Conservation (phyloP, 805 yeast genomes). For the Pichia pseudocactophila region DNA sequence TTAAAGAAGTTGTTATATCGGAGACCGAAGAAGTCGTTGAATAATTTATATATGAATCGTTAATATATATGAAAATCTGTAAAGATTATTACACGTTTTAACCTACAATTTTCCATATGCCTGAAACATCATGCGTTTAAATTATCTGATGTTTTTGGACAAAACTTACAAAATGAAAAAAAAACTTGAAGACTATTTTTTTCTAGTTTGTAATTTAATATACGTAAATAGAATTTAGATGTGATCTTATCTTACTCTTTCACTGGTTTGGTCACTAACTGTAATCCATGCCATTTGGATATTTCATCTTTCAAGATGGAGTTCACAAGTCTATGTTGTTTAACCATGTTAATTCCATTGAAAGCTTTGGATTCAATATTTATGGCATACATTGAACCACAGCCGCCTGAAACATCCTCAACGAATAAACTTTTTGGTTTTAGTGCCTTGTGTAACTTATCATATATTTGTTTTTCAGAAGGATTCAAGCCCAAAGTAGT, state of each 20-base stretch:
- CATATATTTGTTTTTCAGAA: slow-evolving; percentile 50
- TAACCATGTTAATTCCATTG: slow-evolving; percentile 73
- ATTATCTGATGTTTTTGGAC: too few species aligned
- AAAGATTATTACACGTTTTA: too few species aligned
- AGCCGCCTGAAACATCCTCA: slow-evolving; percentile 84
- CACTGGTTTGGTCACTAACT: slow-evolving; percentile 63
- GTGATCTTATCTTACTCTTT: too few species aligned
- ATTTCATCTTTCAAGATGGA: slow-evolving; percentile 76
- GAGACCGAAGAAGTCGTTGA: slow-evolving; percentile 66
- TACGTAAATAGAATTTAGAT: too few species aligned
- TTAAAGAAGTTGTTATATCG: slow-evolving; percentile 64
- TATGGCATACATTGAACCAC: slow-evolving; percentile 97
- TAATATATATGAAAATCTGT: background rate
- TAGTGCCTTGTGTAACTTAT: slow-evolving; percentile 45
- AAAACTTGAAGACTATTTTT: too few species aligned
- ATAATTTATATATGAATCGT: slow-evolving; percentile 4
- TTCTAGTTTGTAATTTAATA: too few species aligned
- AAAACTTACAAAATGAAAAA: too few species aligned
- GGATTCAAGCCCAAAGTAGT: slow-evolving; percentile 18
- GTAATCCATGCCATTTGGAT: slow-evolving; percentile 89
- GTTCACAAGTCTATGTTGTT: slow-evolving; percentile 89
- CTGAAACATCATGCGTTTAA: too few species aligned
- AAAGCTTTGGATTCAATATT: slow-evolving; percentile 62
- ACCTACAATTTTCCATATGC: too few species aligned
- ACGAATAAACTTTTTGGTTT: slow-evolving; percentile 59